Evolutionary conservation across 106 monocot genomes (phyloP).

Genomic region (Xerophyta viscosa): DNA sequence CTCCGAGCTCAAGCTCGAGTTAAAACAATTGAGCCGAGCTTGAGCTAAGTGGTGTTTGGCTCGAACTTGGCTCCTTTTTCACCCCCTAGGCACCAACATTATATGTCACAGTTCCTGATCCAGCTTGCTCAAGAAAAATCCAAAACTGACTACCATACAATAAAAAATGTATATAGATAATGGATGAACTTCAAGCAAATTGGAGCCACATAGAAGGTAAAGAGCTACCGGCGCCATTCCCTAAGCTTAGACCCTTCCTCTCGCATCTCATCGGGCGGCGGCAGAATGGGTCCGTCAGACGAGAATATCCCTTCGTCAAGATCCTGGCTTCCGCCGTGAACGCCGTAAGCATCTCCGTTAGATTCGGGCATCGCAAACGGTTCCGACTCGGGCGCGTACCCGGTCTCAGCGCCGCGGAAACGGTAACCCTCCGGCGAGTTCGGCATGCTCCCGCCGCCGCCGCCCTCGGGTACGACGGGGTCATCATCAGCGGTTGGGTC

Average conservation of each 20-base stretch:
- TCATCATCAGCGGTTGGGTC: not conserved
- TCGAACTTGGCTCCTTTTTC: no score
- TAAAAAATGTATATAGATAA: not conserved
- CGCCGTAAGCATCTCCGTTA: constrained; percentile 1
- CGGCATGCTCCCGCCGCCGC: constrained; percentile 6
- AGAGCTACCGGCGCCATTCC: constrained; percentile 23
- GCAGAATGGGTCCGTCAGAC: constrained; percentile 9
- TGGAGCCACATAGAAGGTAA: no score
- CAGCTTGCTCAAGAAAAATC: no score
- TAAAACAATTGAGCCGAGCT: no score
- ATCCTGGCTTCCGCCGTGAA: not conserved
- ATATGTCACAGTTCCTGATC: no score
- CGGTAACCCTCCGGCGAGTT: constrained; percentile 10
- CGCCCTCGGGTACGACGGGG: not conserved
- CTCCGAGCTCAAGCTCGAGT: no score
- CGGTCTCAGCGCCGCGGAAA: not conserved
- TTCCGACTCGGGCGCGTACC: not conserved
- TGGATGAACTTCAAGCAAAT: not conserved
- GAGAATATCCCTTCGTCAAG: constrained; percentile 6
- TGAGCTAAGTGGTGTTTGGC: no score
- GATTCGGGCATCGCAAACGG: constrained; percentile 1
- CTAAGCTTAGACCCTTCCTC: constrained; percentile 14
- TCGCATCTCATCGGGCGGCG: constrained; percentile 8
- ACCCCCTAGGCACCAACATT: no score
- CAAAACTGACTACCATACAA: no score